Conservation (phyloP, 805 yeast genomes). For the Saturnispora ahearnii region DNA sequence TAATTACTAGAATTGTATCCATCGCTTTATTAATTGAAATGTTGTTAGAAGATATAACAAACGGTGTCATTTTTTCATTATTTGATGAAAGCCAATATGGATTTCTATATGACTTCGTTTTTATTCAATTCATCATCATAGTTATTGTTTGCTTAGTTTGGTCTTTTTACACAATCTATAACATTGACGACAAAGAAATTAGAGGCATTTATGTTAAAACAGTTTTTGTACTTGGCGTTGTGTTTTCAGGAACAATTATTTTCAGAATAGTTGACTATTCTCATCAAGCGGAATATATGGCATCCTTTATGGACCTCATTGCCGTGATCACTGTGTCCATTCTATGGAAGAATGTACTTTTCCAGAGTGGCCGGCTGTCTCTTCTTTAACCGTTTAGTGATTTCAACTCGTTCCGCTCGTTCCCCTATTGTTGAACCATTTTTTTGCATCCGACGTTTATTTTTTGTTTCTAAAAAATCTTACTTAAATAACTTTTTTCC, state of each 20-base stretch:
- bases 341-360: neutral
- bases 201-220: slow-evolving; percentile 10
- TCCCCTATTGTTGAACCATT: slow-evolving; percentile 5
- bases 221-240: slow-evolving; percentile 5
- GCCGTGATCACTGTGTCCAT: too few species aligned
- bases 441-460: neutral
- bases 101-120: slow-evolving; percentile 18
- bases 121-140: slow-evolving; percentile 17
- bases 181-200: slow-evolving; percentile 14
- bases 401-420: slow-evolving; percentile 9
- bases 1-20: slow-evolving; percentile 16
- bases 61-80: slow-evolving; percentile 22
- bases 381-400: neutral
- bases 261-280: neutral
- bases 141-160: slow-evolving; percentile 14
- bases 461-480: neutral
- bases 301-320: too few species aligned
- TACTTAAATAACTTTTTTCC: slow-evolving; percentile 1
- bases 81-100: slow-evolving; percentile 18
- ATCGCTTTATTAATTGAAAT: slow-evolving; percentile 20
- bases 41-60: slow-evolving; percentile 24
- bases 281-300: neutral
- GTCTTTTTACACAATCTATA: slow-evolving; percentile 17
- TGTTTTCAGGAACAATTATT: slow-evolving; percentile 16
- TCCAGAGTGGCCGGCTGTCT: neutral